phyloP scores from a whole-genome alignment of 2,329 filamentous ascomycete genomes.

The Polychaeton citri region DNA sequence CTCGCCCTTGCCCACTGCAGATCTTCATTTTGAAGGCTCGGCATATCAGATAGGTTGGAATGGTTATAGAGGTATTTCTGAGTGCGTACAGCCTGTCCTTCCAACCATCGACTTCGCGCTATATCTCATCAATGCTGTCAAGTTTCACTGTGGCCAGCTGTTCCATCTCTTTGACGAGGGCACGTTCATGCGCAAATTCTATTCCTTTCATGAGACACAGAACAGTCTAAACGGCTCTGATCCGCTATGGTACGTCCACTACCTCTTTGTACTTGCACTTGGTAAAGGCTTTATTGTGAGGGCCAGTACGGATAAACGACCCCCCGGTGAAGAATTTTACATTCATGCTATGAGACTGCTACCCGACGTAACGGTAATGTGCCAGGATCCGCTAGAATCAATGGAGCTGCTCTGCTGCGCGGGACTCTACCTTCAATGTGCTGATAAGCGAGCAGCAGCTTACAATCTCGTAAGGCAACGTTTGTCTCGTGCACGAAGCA shows the following conservation, averaged over 20 bases:
- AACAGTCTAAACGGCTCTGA: background rate
- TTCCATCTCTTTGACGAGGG: slow-evolving; percentile 43
- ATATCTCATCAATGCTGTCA: slow-evolving; percentile 43
- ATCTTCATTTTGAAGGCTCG: slow-evolving; percentile 37
- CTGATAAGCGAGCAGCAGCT: slow-evolving; percentile 35
- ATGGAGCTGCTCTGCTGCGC: slow-evolving; percentile 40
- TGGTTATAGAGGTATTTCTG: slow-evolving; percentile 22
- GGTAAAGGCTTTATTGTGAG: slow-evolving; percentile 38
- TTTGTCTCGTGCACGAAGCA: too few species aligned
- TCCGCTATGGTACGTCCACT: slow-evolving; percentile 40
- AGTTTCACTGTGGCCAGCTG: slow-evolving; percentile 42
- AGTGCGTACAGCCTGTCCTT: slow-evolving; percentile 24
- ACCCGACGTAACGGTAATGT: slow-evolving; percentile 27
- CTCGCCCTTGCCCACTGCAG: slow-evolving; percentile 28
- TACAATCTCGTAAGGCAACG: slow-evolving; percentile 29
- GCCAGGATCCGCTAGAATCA: slow-evolving; percentile 31
- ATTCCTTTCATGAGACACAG: slow-evolving; percentile 27
- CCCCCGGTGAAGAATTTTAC: slow-evolving; percentile 36
- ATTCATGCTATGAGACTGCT: slow-evolving; percentile 31
- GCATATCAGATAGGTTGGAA: slow-evolving; percentile 42
- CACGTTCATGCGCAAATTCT: slow-evolving; percentile 33
- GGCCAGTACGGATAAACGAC: slow-evolving; percentile 22
- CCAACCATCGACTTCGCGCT: slow-evolving; percentile 39
- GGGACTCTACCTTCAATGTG: slow-evolving; percentile 39
- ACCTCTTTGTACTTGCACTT: slow-evolving; percentile 40